Base-by-base conservation (phyloP, 257 asterid species). In the Solanum medicagineum region DNA sequence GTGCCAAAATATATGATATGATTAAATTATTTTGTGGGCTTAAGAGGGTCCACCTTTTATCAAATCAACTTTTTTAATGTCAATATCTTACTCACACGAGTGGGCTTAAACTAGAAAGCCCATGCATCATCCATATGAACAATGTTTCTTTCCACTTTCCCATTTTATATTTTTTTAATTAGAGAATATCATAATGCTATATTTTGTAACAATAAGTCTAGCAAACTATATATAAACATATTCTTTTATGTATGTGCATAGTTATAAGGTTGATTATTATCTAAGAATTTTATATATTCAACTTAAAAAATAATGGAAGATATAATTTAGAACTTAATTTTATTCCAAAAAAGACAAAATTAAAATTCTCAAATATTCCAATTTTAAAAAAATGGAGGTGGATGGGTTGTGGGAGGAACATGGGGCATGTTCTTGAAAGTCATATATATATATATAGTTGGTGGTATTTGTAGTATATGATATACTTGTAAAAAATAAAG, bases 391-490 rank as follows among this genome's bases (percentile, higher is more conserved):
- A 40, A 16, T 26, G 44, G 26, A 26, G 63, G 20, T 77, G 82
- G 63, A 60, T 45, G 26, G 47, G 45, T 84, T 55, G 59, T 84
- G 90, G 60, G 55, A 86, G 63, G 85, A 87, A 89, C 95, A 91
- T 91, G 91, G 84, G 47, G 49, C 92, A 91, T 89, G 91, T 91
- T 92, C 87, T 81, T 71, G 85, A 90, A 89, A 89, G 85, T 42
- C 68, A 9, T 55, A 49, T 29, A 66, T 24, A 42, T 40, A 71
- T n/a, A 36, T 36, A 36, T 4, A 45, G 83, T 79, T 79, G 83
- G 49, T 53, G 17, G 16, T 63, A 51, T 29, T 53, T 10, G 32
- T 47, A 45, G 15, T 8, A 49, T 70, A 70, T 24, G 20, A 24
- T 14, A 20, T 49, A 13, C 36, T 26, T 22, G 2, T 14, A 47